Conservation (phyloP, 2,329 filamentous ascomycete species). For the Arthrobotrys conoides region DNA sequence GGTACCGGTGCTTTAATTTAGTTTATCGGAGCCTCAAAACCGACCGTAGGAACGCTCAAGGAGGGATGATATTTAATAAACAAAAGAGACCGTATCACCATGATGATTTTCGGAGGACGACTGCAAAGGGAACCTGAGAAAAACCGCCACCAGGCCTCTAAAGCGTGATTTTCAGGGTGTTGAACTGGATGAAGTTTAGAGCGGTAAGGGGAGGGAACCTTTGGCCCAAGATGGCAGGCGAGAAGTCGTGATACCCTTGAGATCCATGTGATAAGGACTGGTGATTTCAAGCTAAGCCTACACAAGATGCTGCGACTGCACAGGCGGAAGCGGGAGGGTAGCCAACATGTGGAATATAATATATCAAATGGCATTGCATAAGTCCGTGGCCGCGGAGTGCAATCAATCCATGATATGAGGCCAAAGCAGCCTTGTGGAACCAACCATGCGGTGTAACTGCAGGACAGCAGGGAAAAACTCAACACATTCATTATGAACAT, state of each 20-base stretch:
- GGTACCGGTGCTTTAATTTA: constrained; percentile 28
- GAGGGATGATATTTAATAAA: neutral
- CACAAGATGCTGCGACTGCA: constrained; percentile 26
- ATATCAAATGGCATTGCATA: constrained; percentile 9
- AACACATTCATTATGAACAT: neutral
- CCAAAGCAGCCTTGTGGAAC: constrained; percentile 47
- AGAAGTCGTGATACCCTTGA: constrained; percentile 28
- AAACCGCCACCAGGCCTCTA: constrained; percentile 32
- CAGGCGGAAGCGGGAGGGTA: constrained; percentile 23
- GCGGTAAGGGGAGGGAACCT: constrained; percentile 12
- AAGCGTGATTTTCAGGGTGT: constrained; percentile 52
- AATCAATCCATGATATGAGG: neutral
- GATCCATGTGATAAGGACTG: constrained; percentile 35
- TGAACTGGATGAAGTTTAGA: constrained; percentile 26
- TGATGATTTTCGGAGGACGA: constrained; percentile 21
- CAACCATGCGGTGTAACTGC: constrained; percentile 33
- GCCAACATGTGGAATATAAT: neutral
- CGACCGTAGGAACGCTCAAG: constrained; percentile 17
- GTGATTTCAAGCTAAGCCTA: constrained; percentile 31
- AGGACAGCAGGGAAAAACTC: constrained; percentile 2
- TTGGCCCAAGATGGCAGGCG: constrained; percentile 48
- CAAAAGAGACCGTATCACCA: constrained; percentile 28
- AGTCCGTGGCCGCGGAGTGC: too few species aligned
- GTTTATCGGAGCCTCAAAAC: constrained; percentile 23
- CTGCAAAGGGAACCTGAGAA: constrained; percentile 36